phyloP scores from a whole-genome alignment of 257 asterid species.

The Plantago elongata region DNA sequence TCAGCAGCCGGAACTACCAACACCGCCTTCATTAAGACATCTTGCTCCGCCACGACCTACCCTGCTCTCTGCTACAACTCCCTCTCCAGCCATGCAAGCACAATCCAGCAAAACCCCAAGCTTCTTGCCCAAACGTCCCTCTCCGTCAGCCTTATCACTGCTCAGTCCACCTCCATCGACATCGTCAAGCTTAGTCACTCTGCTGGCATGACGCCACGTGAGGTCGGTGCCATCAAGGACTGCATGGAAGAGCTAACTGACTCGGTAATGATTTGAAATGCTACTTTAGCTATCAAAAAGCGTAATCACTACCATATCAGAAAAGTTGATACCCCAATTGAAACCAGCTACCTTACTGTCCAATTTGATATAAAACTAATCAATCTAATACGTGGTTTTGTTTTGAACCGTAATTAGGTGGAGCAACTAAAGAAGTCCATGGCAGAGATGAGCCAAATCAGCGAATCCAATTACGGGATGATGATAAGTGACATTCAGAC shows the following conservation, averaged over 20 bases:
- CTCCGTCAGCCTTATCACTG: constrained; percentile 35
- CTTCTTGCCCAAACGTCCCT: constrained; percentile 60
- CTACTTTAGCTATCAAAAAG: not conserved
- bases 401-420: constrained; percentile 3
- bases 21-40: constrained; percentile 47
- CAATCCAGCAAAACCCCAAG: constrained; percentile 41
- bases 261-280: constrained; percentile 20
- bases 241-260: constrained; percentile 59
- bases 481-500: constrained; percentile 51
- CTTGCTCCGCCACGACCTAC: constrained; percentile 63
- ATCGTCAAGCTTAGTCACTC: constrained; percentile 34
- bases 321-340: too few relatives aligned
- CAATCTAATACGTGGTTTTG: not conserved
- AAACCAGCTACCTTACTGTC: too few relatives aligned
- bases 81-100: constrained; percentile 43
- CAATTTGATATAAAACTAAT: too few relatives aligned
- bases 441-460: constrained; percentile 41
- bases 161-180: constrained; percentile 37
- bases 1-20: constrained; percentile 21
- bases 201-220: constrained; percentile 41
- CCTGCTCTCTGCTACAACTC: constrained; percentile 62
- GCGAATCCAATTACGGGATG: constrained; percentile 30
- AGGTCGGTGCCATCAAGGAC: constrained; percentile 56
- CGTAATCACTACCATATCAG: not conserved
- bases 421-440: constrained; percentile 33